These are phyloP conservation scores for Oenanthe sinensis DNA, from an alignment of 129 eudicot species.

Conservation along the genomic window DNA sequence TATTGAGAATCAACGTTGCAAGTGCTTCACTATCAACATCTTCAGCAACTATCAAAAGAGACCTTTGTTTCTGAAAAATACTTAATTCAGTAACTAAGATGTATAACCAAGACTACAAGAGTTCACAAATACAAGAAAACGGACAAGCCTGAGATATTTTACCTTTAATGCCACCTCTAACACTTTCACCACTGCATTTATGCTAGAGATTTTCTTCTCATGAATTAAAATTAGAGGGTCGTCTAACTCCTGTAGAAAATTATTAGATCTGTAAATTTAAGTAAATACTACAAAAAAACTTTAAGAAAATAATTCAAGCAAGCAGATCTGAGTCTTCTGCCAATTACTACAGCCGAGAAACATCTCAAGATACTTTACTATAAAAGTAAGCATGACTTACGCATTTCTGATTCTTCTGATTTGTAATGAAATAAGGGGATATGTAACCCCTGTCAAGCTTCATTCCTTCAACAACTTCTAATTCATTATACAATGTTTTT, in stretches of 20 bases:
- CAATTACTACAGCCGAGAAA: not conserved
- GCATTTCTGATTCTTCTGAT: slow-evolving; percentile 76
- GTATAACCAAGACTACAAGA: not conserved
- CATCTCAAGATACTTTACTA: not conserved
- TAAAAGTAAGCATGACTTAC: slow-evolving; percentile 28
- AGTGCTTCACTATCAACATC: slow-evolving; percentile 87
- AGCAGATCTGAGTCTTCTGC: not conserved
- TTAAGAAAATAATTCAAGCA: not conserved
- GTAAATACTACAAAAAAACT: not conserved
- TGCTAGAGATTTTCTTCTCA: slow-evolving; percentile 80
- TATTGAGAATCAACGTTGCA: slow-evolving; percentile 77
- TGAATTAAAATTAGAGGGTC: slow-evolving; percentile 76
- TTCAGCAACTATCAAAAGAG: slow-evolving; percentile 73
- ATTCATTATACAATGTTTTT: slow-evolving; percentile 73
- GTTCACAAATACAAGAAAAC: not conserved
- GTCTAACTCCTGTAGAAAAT: slow-evolving; percentile 61
- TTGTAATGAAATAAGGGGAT: slow-evolving; percentile 88
- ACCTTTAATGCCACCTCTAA: slow-evolving; percentile 89
- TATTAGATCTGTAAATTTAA: not conserved
- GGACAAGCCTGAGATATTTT: slow-evolving; percentile 3
- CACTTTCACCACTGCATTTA: slow-evolving; percentile 65
- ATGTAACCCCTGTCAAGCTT: slow-evolving; percentile 91
- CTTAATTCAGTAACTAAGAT: not conserved
- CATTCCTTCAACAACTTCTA: slow-evolving; percentile 98
- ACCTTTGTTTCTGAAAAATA: slow-evolving; percentile 62